Conservation (phyloP, 352 stramenopile genomes). For the Globisporangium apiculatum region DNA sequence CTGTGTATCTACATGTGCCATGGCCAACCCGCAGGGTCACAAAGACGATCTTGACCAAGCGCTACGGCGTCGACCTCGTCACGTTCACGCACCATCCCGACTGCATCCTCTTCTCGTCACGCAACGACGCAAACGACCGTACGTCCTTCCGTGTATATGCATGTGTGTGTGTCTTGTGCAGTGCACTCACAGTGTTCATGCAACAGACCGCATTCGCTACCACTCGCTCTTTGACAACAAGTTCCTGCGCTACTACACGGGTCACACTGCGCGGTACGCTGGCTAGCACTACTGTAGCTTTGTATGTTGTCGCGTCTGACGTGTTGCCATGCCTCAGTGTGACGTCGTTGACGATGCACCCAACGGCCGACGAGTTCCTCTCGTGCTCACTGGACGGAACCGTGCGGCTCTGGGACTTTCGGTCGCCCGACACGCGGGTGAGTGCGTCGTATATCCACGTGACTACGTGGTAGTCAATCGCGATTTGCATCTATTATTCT, state of each 20-base stretch:
- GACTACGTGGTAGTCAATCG: too few species aligned
- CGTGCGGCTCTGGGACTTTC: slow-evolving; percentile 77
- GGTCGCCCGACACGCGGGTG: slow-evolving; percentile 54
- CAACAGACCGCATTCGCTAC: slow-evolving; percentile 73
- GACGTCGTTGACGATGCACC: slow-evolving; percentile 82
- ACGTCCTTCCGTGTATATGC: slow-evolving; percentile 9
- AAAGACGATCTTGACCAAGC: slow-evolving; percentile 83
- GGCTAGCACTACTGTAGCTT: too few species aligned
- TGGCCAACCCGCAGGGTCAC: slow-evolving; percentile 35
- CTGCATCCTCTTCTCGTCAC: slow-evolving; percentile 81
- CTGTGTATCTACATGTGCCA: too few species aligned
- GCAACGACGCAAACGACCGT: slow-evolving; percentile 68
- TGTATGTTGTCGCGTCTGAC: neutral
- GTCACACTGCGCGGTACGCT: slow-evolving; percentile 62
- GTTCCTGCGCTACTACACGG: slow-evolving; percentile 83
- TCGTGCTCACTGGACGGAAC: slow-evolving; percentile 73
- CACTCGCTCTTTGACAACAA: slow-evolving; percentile 88
- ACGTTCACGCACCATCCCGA: slow-evolving; percentile 78
- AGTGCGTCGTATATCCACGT: neutral
- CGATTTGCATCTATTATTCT: neutral
- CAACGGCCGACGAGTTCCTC: slow-evolving; percentile 79
- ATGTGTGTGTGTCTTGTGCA: too few species aligned
- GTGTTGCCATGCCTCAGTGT: slow-evolving; percentile 26
- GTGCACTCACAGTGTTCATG: neutral
- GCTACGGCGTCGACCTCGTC: slow-evolving; percentile 75